Evolutionary conservation across 1,284 basidiomycete species (phyloP), one percentile per base, ranked within the genome.

Genomic region (Calocybe gambosa): DNA sequence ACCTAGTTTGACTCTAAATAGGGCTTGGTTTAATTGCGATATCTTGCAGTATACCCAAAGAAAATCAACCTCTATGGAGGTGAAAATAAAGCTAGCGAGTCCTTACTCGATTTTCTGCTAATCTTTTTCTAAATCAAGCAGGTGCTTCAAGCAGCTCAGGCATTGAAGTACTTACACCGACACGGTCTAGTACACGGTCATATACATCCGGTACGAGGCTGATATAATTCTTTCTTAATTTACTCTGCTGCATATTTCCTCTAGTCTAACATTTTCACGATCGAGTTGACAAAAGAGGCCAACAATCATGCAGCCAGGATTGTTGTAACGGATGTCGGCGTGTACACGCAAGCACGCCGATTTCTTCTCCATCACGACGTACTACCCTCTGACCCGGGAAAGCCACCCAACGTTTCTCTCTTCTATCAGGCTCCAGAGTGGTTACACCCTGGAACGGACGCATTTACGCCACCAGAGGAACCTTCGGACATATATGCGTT

Each of bases 231-330:
- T 1, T 7, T 29, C 25, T 26, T 9, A 9, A 26, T 26, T 26
- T 5, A 29, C 21, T 43, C 16, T 35, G 5, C 13, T 8, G n/a
- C n/a, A 15, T 26, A 12, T n/a, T 4, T 39, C 1, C 18, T n/a
- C n/a, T n/a, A 54, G 52, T 50, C 45, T 3, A 51, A 54, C 25
- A 44, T 54, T 10, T 47, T 49, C 7, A 25, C 47, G 28, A 47
- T 28, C 6, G n/a, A 9, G 25, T 9, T 9, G 25, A 26, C 5
- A 26, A 26, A 26, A 5, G 9, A 9, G 25, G 25, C 25, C 5
- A 26, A 26, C 25, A 9, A 26, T n/a, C 29, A 47, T 12, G 20
- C 16, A 6, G 52, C 43, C 12, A 7, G 19, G 16, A 43, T 39
- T 10, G 31, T 41, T 1, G 31, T 55, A 8, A 38, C 35, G 2